Conservation (phyloP, 2,329 filamentous ascomycete genomes). For the Neobulgaria alba region DNA sequence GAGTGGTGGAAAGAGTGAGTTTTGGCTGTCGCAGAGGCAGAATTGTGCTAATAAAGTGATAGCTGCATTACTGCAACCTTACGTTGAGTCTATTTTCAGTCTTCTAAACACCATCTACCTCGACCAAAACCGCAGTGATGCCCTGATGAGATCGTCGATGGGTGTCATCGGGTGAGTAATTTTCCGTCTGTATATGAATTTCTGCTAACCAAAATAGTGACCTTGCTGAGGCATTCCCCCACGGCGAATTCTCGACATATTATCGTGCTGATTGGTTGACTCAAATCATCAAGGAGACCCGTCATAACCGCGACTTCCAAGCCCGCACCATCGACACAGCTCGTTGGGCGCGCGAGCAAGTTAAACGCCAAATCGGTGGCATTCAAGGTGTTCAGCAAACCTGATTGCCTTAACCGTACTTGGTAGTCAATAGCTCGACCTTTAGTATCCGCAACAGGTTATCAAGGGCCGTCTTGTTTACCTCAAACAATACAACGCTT, state of each 20-base stretch:
- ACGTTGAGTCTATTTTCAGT: slow-evolving; percentile 77
- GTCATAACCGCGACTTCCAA: slow-evolving; percentile 79
- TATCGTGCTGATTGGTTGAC: slow-evolving; percentile 92
- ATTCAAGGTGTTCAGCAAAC: slow-evolving; percentile 28
- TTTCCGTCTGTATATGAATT: neutral
- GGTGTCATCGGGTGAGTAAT: slow-evolving; percentile 81
- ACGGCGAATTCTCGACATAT: slow-evolving; percentile 72
- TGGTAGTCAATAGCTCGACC: slow-evolving; percentile 16
- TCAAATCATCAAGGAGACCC: slow-evolving; percentile 82
- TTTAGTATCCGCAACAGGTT: slow-evolving; percentile 18
- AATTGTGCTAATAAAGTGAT: slow-evolving; percentile 24
- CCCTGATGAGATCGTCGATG: slow-evolving; percentile 88
- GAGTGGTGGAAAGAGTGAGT: slow-evolving; percentile 63
- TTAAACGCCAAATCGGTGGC: slow-evolving; percentile 76
- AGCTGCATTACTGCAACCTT: slow-evolving; percentile 67
- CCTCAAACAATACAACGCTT: slow-evolving; percentile 8
- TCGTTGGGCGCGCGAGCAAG: slow-evolving; percentile 93
- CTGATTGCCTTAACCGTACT: slow-evolving; percentile 16
- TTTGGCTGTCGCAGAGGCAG: neutral
- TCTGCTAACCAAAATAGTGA: slow-evolving; percentile 51
- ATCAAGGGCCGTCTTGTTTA: slow-evolving; percentile 8
- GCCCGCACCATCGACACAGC: slow-evolving; percentile 85
- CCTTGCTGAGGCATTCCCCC: slow-evolving; percentile 85
- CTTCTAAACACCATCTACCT: slow-evolving; percentile 72
- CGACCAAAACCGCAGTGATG: slow-evolving; percentile 84